Conservation (phyloP, 306 rosid genomes). For the Sicyos baderoa region DNA sequence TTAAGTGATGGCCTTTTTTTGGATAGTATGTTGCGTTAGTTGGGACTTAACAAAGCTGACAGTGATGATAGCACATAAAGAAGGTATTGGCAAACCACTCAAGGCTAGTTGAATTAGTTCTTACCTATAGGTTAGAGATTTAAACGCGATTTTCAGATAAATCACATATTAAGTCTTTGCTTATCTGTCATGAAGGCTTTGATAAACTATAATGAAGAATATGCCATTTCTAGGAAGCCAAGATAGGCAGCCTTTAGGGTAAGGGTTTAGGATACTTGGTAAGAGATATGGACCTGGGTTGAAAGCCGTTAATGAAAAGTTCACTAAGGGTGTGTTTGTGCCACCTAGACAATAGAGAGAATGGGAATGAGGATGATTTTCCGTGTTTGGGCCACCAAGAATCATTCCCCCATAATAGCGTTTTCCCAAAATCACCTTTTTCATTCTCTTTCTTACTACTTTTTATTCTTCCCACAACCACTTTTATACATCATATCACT, state of each 20-base stretch:
- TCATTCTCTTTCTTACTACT: no score
- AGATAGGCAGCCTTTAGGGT: not conserved
- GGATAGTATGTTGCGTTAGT: not conserved
- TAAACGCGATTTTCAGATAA: not conserved
- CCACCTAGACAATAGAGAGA: no score
- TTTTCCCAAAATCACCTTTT: no score
- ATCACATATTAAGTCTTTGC: not conserved
- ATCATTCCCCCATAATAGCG: no score
- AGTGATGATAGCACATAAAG: not conserved
- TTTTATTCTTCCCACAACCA: no score
- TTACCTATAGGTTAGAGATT: not conserved
- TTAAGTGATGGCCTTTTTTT: not conserved
- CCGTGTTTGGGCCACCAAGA: no score
- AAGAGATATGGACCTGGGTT: not conserved
- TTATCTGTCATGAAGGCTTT: not conserved
- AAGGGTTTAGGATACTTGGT: not conserved
- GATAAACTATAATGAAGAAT: not conserved
- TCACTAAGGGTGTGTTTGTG: no score
- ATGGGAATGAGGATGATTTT: no score
- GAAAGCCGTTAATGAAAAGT: not conserved
- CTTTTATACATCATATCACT: no score
- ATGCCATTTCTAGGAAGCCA: not conserved
- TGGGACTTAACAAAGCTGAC: slow-evolving; percentile 1
- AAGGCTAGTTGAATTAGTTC: not conserved
- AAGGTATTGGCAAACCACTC: not conserved